These are phyloP conservation scores for Penicillium olsonii DNA, from an alignment of 2,329 filamentous ascomycete species.

Conservation along the genomic window DNA sequence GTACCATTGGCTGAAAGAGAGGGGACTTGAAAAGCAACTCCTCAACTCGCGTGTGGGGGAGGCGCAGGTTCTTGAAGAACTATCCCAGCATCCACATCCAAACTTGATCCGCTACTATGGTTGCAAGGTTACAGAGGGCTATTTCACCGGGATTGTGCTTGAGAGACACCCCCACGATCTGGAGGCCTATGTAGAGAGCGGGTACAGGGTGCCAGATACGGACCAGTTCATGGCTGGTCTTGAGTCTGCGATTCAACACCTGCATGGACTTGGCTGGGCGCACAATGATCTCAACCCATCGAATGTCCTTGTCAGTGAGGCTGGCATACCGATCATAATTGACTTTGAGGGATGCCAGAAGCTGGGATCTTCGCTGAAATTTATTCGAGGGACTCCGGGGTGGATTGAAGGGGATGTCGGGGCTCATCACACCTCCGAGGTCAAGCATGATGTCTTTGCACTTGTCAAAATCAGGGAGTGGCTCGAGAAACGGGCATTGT, in stretches of 20 bases:
- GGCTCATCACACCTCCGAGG: conserved; percentile 1
- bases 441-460: conserved; percentile 5
- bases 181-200: background rate
- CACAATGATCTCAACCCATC: conserved; percentile 31
- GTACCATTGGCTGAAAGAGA: background rate
- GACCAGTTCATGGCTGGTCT: conserved; percentile 12
- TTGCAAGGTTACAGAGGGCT: conserved; percentile 15
- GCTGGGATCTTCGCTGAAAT: conserved; percentile 37
- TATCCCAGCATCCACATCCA: conserved; percentile 27
- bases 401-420: conserved; percentile 5
- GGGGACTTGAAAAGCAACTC: background rate
- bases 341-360: conserved; percentile 26
- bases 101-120: conserved; percentile 26
- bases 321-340: conserved; percentile 26
- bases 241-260: conserved; percentile 23
- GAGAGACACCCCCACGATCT: conserved; percentile 16
- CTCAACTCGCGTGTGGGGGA: conserved; percentile 1
- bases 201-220: background rate
- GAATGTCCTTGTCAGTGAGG: conserved; percentile 26
- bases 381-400: conserved; percentile 41
- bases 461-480: background rate
- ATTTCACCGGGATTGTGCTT: conserved; percentile 19
- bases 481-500: too few species aligned
- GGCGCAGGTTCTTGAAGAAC: conserved; percentile 14
- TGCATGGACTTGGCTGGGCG: conserved; percentile 28